phyloP scores from a whole-genome alignment of 2,329 filamentous ascomycete species.

The Diplodia intermedia region DNA sequence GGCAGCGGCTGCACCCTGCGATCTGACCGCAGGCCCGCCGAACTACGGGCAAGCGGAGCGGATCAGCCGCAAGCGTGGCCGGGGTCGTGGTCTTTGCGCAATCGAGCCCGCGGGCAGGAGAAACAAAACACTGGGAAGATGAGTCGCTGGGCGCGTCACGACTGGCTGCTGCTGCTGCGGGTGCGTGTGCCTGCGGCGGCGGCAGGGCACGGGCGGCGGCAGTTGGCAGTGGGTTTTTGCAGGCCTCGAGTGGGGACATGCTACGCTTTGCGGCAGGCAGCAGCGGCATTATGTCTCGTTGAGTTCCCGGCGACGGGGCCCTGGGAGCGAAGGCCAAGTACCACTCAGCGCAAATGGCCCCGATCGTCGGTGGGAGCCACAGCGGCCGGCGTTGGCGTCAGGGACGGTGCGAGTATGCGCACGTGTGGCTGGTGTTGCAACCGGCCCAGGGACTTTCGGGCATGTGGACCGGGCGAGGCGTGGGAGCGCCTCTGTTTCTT shows the following conservation, averaged over 20 bases:
- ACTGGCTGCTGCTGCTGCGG: slow-evolving; percentile 2
- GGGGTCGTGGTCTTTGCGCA: slow-evolving; percentile 18
- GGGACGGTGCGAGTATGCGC: slow-evolving; percentile 15
- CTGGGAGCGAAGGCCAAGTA: slow-evolving; percentile 18
- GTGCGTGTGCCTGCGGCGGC: background rate
- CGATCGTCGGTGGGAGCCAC: slow-evolving; percentile 5
- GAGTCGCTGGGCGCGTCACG: slow-evolving; percentile 6
- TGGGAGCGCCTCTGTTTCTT: slow-evolving; percentile 10
- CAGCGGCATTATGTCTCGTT: slow-evolving; percentile 29
- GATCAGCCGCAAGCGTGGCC: slow-evolving; percentile 28
- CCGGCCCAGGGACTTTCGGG: slow-evolving; percentile 3
- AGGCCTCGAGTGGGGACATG: slow-evolving; percentile 5
- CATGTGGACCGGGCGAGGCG: background rate
- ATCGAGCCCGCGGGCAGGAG: slow-evolving; percentile 14
- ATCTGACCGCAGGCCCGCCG: slow-evolving; percentile 29
- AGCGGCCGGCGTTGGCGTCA: slow-evolving; percentile 12
- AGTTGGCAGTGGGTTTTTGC: background rate
- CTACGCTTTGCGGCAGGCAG: slow-evolving; percentile 11
- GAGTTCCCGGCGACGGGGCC: slow-evolving; percentile 27
- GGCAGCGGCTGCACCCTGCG: slow-evolving; percentile 20
- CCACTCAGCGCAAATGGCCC: background rate
- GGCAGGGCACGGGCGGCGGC: slow-evolving; percentile 12
- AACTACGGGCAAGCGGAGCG: slow-evolving; percentile 29
- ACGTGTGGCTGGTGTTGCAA: slow-evolving; percentile 28
- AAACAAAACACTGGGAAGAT: slow-evolving; percentile 26